Percentiles rank a stretch among this genome's conserved stretches.
phyloP scores from a whole-genome alignment of 441 rosid genomes.

The Mallotus japonicus region DNA sequence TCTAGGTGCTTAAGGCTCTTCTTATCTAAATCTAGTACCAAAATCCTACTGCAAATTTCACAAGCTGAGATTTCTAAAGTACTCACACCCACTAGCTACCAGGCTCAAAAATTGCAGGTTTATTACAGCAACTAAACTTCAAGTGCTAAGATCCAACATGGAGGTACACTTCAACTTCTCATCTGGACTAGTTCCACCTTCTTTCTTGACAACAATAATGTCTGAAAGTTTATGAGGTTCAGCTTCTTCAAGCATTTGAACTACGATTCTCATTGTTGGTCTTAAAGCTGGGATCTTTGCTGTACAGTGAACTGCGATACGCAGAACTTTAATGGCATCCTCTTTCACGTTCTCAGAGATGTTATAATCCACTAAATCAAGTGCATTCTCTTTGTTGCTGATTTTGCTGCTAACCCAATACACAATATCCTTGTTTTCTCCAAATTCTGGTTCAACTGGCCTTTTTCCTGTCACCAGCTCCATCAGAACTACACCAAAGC shows the following conservation, averaged over 20 bases:
- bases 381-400: constrained; percentile 40
- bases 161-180: neutral
- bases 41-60: neutral
- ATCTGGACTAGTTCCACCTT: constrained; percentile 12
- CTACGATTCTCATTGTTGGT: constrained; percentile 81
- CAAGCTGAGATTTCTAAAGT: neutral
- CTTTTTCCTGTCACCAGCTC: constrained; percentile 78
- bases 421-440: constrained; percentile 78
- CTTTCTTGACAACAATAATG: constrained; percentile 34
- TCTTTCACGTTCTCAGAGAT: constrained; percentile 51
- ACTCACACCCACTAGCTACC: neutral
- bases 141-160: constrained; percentile 6
- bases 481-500: constrained; percentile 89
- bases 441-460: constrained; percentile 71
- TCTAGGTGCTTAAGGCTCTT: neutral
- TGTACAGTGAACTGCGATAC: constrained; percentile 69
- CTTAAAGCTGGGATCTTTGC: constrained; percentile 53
- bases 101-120: neutral
- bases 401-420: constrained; percentile 61
- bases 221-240: constrained; percentile 55
- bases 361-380: constrained; percentile 57
- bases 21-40: neutral
- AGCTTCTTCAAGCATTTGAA: constrained; percentile 82
- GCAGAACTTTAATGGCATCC: constrained; percentile 59
- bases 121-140: neutral